These are phyloP conservation scores for Cytospora chrysosperma DNA, from an alignment of 2,329 filamentous ascomycete genomes.

Conservation along the genomic window DNA sequence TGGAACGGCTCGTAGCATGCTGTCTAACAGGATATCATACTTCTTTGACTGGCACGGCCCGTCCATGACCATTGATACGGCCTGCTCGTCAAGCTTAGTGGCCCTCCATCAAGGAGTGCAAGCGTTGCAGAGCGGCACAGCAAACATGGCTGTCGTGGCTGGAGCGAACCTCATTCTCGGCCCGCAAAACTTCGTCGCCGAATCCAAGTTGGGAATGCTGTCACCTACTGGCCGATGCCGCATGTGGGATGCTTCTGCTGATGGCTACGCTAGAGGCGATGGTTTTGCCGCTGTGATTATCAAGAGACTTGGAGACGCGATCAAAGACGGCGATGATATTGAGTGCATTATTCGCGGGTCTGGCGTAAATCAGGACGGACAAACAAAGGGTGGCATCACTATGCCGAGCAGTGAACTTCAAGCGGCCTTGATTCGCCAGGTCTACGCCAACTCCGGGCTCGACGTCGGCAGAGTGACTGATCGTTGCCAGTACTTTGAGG, in stretches of 20 bases:
- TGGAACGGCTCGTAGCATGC: constrained; percentile 32
- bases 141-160: constrained; percentile 34
- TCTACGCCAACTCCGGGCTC: constrained; percentile 40
- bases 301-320: constrained; percentile 45
- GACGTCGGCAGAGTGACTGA: constrained; percentile 30
- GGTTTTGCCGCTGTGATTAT: constrained; percentile 47
- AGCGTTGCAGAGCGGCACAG: constrained; percentile 34
- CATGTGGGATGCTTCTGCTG: constrained; percentile 45
- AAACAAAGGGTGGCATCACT: constrained; percentile 47
- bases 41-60: too few species aligned
- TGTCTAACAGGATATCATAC: constrained; percentile 41
- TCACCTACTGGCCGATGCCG: constrained; percentile 38
- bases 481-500: constrained; percentile 41
- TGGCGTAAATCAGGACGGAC: constrained; percentile 44
- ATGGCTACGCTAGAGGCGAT: constrained; percentile 54
- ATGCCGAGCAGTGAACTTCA: constrained; percentile 45
- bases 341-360: constrained; percentile 43
- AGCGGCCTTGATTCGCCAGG: constrained; percentile 37
- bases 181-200: constrained; percentile 33
- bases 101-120: constrained; percentile 40
- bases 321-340: constrained; percentile 44
- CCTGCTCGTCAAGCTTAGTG: constrained; percentile 41
- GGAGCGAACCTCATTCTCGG: constrained; percentile 38
- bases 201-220: constrained; percentile 40
- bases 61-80: constrained; percentile 44